Evolutionary conservation across 495 filamentous ascomycete genomes (phyloP).

Genomic region (Hypoxylon cercidicola): DNA sequence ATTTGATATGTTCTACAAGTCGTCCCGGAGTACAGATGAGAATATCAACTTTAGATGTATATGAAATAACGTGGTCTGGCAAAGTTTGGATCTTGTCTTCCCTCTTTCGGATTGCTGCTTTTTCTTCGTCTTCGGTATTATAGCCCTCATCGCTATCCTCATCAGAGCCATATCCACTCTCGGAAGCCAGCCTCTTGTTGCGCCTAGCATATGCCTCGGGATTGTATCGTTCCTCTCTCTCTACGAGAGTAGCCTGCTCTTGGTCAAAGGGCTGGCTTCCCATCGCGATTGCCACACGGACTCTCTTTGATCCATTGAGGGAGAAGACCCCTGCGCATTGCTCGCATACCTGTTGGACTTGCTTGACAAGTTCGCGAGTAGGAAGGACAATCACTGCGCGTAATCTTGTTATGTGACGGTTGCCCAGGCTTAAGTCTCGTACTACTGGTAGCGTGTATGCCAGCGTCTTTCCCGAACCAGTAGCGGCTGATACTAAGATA

Average conservation of each 20-base stretch:
- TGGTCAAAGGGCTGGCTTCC: slow-evolving; percentile 79
- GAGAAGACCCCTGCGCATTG: slow-evolving; percentile 65
- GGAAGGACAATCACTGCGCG: slow-evolving; percentile 86
- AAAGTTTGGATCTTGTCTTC: slow-evolving; percentile 51
- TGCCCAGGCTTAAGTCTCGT: slow-evolving; percentile 69
- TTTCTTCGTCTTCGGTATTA: slow-evolving; percentile 46
- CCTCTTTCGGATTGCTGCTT: slow-evolving; percentile 38
- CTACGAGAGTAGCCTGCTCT: slow-evolving; percentile 76
- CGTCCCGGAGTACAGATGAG: slow-evolving; percentile 93
- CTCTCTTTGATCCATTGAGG: slow-evolving; percentile 61
- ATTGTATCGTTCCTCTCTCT: slow-evolving; percentile 62
- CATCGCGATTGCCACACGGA: slow-evolving; percentile 83
- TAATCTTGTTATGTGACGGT: slow-evolving; percentile 64
- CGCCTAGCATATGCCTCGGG: slow-evolving; percentile 45
- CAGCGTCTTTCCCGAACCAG: slow-evolving; percentile 93
- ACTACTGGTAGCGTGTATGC: slow-evolving; percentile 90
- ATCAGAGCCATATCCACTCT: slow-evolving; percentile 21
- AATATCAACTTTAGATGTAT: slow-evolving; percentile 80
- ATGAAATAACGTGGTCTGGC: slow-evolving; percentile 69
- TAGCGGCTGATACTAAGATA: slow-evolving; percentile 86
- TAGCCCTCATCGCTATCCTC: slow-evolving; percentile 37
- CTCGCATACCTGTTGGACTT: slow-evolving; percentile 78
- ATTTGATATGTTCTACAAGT: slow-evolving; percentile 87
- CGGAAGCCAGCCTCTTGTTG: slow-evolving; percentile 30
- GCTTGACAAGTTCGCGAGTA: slow-evolving; percentile 87